Conservation (phyloP, 2,329 filamentous ascomycete genomes). For the Fusarium cyanostomum region DNA sequence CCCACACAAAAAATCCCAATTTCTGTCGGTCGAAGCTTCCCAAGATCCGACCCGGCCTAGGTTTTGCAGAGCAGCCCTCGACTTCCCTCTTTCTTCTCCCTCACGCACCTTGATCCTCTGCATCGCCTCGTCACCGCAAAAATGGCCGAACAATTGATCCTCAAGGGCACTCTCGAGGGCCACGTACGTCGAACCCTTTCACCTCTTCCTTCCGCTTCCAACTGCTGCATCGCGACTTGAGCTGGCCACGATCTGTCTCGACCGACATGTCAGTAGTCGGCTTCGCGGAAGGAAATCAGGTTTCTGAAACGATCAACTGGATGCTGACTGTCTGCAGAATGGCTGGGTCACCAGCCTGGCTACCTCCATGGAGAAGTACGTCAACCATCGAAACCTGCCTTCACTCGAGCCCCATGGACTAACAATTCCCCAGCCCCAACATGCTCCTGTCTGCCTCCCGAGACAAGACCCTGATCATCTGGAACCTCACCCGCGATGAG, state of each 20-base stretch:
- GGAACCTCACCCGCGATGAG: constrained; percentile 99
- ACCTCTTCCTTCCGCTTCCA: constrained; percentile 24
- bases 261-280: constrained; percentile 19
- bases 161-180: constrained; percentile 97
- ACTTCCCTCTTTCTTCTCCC: constrained; percentile 48
- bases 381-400: constrained; percentile 20
- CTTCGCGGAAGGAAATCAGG: constrained; percentile 12
- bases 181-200: constrained; percentile 70
- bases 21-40: constrained; percentile 44
- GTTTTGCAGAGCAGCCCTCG: constrained; percentile 46
- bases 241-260: constrained; percentile 25
- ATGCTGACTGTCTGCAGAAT: constrained; percentile 63
- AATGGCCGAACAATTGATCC: constrained; percentile 95
- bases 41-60: constrained; percentile 43
- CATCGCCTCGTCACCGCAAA: constrained; percentile 58
- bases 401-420: constrained; percentile 20
- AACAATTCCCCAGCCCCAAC: constrained; percentile 75
- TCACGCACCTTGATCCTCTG: constrained; percentile 48
- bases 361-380: constrained; percentile 98
- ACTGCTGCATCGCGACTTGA: constrained; percentile 31
- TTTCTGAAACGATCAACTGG: constrained; percentile 20
- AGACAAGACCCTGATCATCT: constrained; percentile 99
- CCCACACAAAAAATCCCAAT: constrained; percentile 63
- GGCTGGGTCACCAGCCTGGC: constrained; percentile 99
- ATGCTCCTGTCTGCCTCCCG: constrained; percentile 98